These are phyloP conservation scores for Aspergillus carbonarius DNA, from an alignment of 2,329 filamentous ascomycete genomes.

Conservation along the genomic window DNA sequence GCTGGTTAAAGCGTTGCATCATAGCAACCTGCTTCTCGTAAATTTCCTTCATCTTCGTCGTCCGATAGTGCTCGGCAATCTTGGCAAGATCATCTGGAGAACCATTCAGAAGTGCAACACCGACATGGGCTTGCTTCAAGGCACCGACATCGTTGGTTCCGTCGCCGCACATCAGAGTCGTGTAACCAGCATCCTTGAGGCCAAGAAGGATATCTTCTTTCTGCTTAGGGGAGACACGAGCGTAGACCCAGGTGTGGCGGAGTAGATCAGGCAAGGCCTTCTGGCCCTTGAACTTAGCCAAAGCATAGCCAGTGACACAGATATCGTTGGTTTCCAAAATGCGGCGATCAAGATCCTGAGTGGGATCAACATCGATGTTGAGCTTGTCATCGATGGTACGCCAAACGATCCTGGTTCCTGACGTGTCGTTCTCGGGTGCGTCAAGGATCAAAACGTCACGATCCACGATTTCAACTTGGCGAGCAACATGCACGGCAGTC, in stretches of 20 bases:
- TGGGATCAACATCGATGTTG: conserved; percentile 80
- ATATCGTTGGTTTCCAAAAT: conserved; percentile 86
- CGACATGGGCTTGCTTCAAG: conserved; percentile 95
- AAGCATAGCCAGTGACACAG: conserved; percentile 91
- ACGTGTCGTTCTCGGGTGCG: conserved; percentile 83
- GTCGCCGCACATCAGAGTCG: conserved; percentile 97
- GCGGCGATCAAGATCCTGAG: conserved; percentile 73
- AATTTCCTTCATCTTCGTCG: conserved; percentile 96
- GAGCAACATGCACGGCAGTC: conserved; percentile 92
- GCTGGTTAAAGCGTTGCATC: conserved; percentile 95
- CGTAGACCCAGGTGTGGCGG: conserved; percentile 94
- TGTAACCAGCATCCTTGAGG: conserved; percentile 94
- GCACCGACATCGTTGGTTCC: conserved; percentile 98
- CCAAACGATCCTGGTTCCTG: conserved; percentile 83
- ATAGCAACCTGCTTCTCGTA: conserved; percentile 93
- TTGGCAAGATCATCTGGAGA: conserved; percentile 85
- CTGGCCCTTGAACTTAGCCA: conserved; percentile 84
- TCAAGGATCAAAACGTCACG: conserved; percentile 93
- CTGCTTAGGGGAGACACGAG: conserved; percentile 95
- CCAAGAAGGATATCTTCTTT: conserved; percentile 98
- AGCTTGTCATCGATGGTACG: conserved; percentile 89
- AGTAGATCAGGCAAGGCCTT: conserved; percentile 73
- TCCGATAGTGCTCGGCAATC: conserved; percentile 90
- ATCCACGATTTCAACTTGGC: conserved; percentile 95
- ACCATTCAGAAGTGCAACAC: conserved; percentile 92